Base-by-base conservation (phyloP, 225 moss, liverwort and hornwort species). In the Asterella californica region DNA sequence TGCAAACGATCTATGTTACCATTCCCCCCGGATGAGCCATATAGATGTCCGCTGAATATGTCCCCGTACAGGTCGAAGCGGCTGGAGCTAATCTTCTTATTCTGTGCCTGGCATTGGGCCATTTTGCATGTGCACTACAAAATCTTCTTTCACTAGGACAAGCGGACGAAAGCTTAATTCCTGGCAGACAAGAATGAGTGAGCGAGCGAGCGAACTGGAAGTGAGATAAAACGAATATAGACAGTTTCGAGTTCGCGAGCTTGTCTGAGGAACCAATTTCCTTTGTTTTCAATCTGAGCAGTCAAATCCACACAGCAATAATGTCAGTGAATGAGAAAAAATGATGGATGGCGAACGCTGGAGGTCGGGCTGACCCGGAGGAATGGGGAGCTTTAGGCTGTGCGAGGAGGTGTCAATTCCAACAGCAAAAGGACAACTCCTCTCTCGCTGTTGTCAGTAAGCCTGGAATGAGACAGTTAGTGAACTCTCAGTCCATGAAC, bases 71-170 rank as follows among this genome's bases (percentile, higher is more conserved):
- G 52, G 78, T 87, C 87, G 73, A 87, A 87, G 55, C 83, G 83
- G 63, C 82, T 82, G 55, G 61, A 78, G 71, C 84, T 79, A 32
- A 81, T 81, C 79, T 87, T 87, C 82, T 87, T 87, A 32, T 70
- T 71, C 33, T 87, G 83, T 27, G 87, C 81, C 79, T 87, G 87
- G 76, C 87, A 87, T 79, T 87, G 87, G 45, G 87, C 84, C 87
- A 87, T 87, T 54, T 52, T 52, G 52, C 52, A 52, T 52, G 10
- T 52, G 52, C 52, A 52, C 52, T 52, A 52, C 52, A 52, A 52
- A 52, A 52, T 52, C 52, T 52, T 52, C 52, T 52, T 10, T 52
- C 1, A 1, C 12, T 12, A 52, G 1, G 52, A 52, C 12, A 17
- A 67, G 34, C 67, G 34, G 36, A 67, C 67, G 5, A 67, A 1